These are phyloP conservation scores for Lolium multiflorum DNA, from an alignment of 176 grass and related monocot species.

Conservation along the genomic window DNA sequence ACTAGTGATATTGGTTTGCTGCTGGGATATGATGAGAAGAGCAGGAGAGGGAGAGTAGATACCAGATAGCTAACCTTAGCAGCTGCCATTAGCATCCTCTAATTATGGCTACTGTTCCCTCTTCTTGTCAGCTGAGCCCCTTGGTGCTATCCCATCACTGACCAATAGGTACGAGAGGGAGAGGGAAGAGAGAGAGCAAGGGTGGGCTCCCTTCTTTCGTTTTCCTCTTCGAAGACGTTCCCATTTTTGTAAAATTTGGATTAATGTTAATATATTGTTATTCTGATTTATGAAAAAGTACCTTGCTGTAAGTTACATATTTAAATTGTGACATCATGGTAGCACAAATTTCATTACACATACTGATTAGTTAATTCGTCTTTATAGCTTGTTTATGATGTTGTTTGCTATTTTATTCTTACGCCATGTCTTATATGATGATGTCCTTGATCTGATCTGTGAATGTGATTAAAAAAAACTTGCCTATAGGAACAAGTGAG, in stretches of 20 bases:
- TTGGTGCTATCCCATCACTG: background rate
- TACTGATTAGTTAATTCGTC: too few relatives aligned
- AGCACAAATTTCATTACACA: too few relatives aligned
- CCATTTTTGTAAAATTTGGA: background rate
- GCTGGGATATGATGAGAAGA: background rate
- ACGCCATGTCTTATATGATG: too few relatives aligned
- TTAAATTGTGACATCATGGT: too few relatives aligned
- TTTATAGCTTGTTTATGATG: too few relatives aligned
- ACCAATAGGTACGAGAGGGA: background rate
- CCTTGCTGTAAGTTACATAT: background rate
- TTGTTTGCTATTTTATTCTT: too few relatives aligned
- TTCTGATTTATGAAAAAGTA: background rate
- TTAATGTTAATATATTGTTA: background rate
- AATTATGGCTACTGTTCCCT: background rate
- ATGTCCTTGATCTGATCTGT: background rate
- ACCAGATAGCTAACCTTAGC: background rate
- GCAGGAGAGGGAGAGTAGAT: background rate
- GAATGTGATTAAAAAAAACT: background rate
- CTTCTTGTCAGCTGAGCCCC: background rate
- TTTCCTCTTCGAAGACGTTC: too few relatives aligned
- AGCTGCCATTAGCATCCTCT: background rate
- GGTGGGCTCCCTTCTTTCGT: too few relatives aligned
- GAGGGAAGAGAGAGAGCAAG: background rate
- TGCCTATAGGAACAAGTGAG: conserved; percentile 87
- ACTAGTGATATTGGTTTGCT: background rate